phyloP scores from a whole-genome alignment of 306 rosid species.

The Hippophae gyantsensis region DNA sequence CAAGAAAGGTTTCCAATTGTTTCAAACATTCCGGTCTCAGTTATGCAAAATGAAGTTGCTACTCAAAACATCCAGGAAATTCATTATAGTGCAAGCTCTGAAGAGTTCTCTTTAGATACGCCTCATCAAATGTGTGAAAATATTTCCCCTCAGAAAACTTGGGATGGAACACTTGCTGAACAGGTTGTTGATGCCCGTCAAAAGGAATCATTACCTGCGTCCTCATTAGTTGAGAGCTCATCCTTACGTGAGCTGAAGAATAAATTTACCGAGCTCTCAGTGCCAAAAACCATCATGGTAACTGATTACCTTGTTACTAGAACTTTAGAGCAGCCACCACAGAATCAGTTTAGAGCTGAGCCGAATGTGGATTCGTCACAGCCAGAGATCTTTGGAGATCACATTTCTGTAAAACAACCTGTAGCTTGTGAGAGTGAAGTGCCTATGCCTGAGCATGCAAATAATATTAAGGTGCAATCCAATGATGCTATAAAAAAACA shows the following conservation, averaged over 20 bases:
- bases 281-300: conserved; percentile 21
- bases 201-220: conserved; percentile 30
- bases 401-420: conserved; percentile 17
- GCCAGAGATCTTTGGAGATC: conserved; percentile 20
- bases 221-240: conserved; percentile 33
- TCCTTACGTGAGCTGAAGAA: conserved; percentile 24
- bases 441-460: not conserved
- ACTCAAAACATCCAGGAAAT: conserved; percentile 34
- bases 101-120: conserved; percentile 28
- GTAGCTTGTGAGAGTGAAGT: conserved; percentile 21
- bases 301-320: conserved; percentile 24
- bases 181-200: conserved; percentile 30
- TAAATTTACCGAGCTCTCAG: conserved; percentile 18
- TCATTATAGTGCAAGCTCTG: conserved; percentile 29
- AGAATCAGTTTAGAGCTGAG: conserved; percentile 19
- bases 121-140: conserved; percentile 54
- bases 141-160: conserved; percentile 25
- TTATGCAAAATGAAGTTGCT: conserved; percentile 32
- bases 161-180: conserved; percentile 28
- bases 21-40: conserved; percentile 37
- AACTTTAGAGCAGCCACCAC: conserved; percentile 28
- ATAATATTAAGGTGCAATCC: conserved; percentile 25
- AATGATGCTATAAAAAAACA: conserved; percentile 29
- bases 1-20: conserved; percentile 38
- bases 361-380: conserved; percentile 26